Conservation (phyloP, 257 asterid species). For the Sherardia arvensis region DNA sequence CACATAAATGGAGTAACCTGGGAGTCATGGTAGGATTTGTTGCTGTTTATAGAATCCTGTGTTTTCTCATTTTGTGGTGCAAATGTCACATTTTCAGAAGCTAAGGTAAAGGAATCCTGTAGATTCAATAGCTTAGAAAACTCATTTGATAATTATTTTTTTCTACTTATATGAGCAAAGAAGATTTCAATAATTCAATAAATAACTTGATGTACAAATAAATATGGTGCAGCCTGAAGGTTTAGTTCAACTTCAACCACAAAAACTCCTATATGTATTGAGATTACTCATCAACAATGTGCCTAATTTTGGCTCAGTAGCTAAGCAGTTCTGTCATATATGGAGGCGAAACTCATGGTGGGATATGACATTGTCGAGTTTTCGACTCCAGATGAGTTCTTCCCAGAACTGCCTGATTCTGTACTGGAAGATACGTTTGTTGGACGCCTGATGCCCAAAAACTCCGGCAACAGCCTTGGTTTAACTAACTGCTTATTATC, state of each 20-base stretch:
- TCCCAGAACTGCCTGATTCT: slow-evolving; percentile 20
- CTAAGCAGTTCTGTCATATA: slow-evolving; percentile 43
- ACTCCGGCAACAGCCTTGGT: slow-evolving; percentile 44
- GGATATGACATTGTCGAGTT: slow-evolving; percentile 33
- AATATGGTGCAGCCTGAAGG: background rate
- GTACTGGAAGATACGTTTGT: slow-evolving; percentile 9
- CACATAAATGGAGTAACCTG: slow-evolving; percentile 64
- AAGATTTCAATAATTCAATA: background rate
- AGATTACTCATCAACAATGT: background rate
- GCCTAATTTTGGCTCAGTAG: background rate
- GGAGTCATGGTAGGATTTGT: slow-evolving; percentile 58
- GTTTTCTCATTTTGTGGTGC: slow-evolving; percentile 53
- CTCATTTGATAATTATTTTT: slow-evolving; percentile 1
- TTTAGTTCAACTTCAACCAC: background rate
- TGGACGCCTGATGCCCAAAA: slow-evolving; percentile 22
- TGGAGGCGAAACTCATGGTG: slow-evolving; percentile 54
- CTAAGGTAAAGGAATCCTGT: slow-evolving; percentile 6
- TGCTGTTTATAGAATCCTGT: slow-evolving; percentile 57
- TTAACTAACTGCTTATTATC: slow-evolving; percentile 29
- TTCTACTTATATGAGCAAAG: background rate
- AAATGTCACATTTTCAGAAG: slow-evolving; percentile 45
- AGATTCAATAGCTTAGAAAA: slow-evolving; percentile 1
- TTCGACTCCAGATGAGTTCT: slow-evolving; percentile 25
- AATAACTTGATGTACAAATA: background rate
- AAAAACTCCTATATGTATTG: background rate